A percentile compares a stretch with the other conserved stretches of the same genome.
phyloP scores from a whole-genome alignment of 2,329 filamentous ascomycete genomes.

The Volutella citrinella region DNA sequence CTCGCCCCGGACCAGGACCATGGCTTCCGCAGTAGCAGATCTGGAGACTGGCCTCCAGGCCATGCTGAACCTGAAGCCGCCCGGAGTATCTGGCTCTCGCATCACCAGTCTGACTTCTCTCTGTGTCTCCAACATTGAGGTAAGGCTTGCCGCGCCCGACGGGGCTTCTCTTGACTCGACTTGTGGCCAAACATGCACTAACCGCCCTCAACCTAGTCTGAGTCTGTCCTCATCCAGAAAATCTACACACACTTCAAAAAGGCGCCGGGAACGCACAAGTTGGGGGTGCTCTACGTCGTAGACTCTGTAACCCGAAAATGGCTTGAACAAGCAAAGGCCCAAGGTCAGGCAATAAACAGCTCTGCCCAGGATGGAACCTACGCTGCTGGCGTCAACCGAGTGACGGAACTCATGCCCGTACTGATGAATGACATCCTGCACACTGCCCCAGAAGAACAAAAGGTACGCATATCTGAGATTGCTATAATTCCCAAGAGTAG shows the following conservation, averaged over 20 bases:
- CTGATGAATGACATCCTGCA: slow-evolving; percentile 95
- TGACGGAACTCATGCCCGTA: slow-evolving; percentile 89
- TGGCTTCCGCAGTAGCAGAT: slow-evolving; percentile 85
- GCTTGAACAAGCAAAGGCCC: slow-evolving; percentile 89
- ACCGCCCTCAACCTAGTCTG: slow-evolving; percentile 59
- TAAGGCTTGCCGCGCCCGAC: slow-evolving; percentile 40
- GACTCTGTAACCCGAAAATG: slow-evolving; percentile 99
- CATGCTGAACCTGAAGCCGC: slow-evolving; percentile 87
- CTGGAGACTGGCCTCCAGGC: slow-evolving; percentile 87
- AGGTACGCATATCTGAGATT: slow-evolving; percentile 66
- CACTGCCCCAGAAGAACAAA: slow-evolving; percentile 87
- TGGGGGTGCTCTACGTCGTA: slow-evolving; percentile 99
- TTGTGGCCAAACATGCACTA: slow-evolving; percentile 18
- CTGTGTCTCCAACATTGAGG: slow-evolving; percentile 87
- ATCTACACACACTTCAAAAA: slow-evolving; percentile 98
- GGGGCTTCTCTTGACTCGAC: slow-evolving; percentile 1
- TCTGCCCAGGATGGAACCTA: slow-evolving; percentile 87
- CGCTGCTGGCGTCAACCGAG: slow-evolving; percentile 91
- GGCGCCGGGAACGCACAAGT: slow-evolving; percentile 89
- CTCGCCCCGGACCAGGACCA: slow-evolving; percentile 45
- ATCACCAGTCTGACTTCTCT: slow-evolving; percentile 84
- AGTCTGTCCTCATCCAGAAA: slow-evolving; percentile 92
- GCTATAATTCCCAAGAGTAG: slow-evolving; percentile 21
- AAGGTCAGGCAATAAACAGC: slow-evolving; percentile 77
- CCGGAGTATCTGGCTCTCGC: slow-evolving; percentile 90